Conservation (phyloP, 2,329 filamentous ascomycete species). For the Cladosporium sphaerospermum region DNA sequence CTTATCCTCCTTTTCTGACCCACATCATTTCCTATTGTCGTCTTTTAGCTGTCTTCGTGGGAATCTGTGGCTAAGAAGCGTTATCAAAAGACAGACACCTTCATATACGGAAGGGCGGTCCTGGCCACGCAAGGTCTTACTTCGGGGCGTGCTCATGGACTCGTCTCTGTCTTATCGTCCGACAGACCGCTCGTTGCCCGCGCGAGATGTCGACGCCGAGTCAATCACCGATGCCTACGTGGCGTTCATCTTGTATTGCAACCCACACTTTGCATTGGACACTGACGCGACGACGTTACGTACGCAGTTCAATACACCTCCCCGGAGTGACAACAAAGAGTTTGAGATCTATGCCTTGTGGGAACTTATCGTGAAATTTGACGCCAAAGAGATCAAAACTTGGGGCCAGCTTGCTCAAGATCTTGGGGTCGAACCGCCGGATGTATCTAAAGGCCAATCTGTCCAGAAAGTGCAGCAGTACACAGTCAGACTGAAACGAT, state of each 20-base stretch:
- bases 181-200: slow-evolving; percentile 53
- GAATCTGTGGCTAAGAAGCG: too few species aligned
- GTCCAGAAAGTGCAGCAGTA: slow-evolving; percentile 94
- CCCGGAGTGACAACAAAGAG: slow-evolving; percentile 79
- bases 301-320: slow-evolving; percentile 70
- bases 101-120: too few species aligned
- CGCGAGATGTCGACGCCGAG: slow-evolving; percentile 59
- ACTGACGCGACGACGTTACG: slow-evolving; percentile 65
- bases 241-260: slow-evolving; percentile 82
- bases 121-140: too few species aligned
- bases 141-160: not conserved
- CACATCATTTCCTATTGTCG: not conserved
- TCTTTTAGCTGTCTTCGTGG: not conserved
- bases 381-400: slow-evolving; percentile 79
- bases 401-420: slow-evolving; percentile 84
- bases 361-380: slow-evolving; percentile 70
- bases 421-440: slow-evolving; percentile 81
- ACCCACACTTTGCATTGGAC: slow-evolving; percentile 67
- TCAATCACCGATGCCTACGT: slow-evolving; percentile 79
- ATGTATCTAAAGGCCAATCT: slow-evolving; percentile 68
- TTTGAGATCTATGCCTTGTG: slow-evolving; percentile 75
- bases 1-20: slow-evolving; percentile 10
- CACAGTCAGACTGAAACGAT: slow-evolving; percentile 83
- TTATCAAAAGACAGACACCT: too few species aligned
- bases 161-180: slow-evolving; percentile 4